These are phyloP conservation scores for Ambispora gerdemannii DNA, from an alignment of 192 early-diverging fungal species.

Conservation along the genomic window DNA sequence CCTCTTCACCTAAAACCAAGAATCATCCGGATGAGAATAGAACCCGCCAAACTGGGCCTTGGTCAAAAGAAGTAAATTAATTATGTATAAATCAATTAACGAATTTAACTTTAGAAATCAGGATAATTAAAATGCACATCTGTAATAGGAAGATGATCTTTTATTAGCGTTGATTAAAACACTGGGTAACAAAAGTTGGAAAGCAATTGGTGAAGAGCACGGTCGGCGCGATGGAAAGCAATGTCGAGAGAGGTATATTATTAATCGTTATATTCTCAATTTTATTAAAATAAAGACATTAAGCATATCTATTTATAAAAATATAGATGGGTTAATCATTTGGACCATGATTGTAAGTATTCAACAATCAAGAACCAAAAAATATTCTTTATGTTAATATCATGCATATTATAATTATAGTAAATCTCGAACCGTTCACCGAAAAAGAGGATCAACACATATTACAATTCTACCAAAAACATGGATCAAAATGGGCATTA, in stretches of 20 bases:
- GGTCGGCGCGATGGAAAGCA: conserved; percentile 28
- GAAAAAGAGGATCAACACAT: conserved; percentile 20
- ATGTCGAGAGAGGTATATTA: conserved; percentile 32
- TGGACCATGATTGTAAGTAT: not conserved
- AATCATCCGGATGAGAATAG: too few relatives aligned
- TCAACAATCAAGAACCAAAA: too few relatives aligned
- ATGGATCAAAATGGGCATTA: conserved; percentile 24
- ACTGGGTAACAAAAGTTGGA: conserved; percentile 24
- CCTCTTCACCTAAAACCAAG: too few relatives aligned
- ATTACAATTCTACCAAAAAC: conserved; percentile 1
- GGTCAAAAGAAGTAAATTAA: too few relatives aligned
- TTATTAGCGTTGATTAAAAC: conserved; percentile 3
- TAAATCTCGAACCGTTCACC: conserved; percentile 14
- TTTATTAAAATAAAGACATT: not conserved
- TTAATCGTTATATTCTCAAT: too few relatives aligned
- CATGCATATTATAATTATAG: conserved; percentile 1
- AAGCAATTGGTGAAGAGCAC: conserved; percentile 20
- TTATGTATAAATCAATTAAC: too few relatives aligned
- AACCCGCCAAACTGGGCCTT: too few relatives aligned
- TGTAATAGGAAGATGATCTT: conserved; percentile 25
- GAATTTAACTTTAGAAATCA: too few relatives aligned
- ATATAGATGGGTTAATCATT: not conserved
- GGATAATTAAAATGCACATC: too few relatives aligned
- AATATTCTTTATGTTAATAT: not conserved
- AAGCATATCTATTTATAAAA: not conserved